These are phyloP conservation scores for Myxozyma neglecta DNA, from an alignment of 805 yeast species.

Conservation along the genomic window DNA sequence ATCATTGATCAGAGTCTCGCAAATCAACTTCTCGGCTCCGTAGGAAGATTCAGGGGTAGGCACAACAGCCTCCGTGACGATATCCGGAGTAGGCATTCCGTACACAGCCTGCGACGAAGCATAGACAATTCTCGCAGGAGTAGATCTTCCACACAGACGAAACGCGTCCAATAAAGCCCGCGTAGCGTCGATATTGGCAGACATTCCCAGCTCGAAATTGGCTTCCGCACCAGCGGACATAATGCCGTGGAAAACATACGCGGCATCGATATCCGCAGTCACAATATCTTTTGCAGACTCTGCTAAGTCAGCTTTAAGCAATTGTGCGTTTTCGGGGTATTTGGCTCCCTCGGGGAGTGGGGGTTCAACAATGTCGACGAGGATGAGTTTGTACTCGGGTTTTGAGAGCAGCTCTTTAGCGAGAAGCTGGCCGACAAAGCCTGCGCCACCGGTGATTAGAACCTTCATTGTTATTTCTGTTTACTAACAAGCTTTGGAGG, in stretches of 20 bases:
- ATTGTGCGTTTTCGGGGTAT: slow-evolving; percentile 8
- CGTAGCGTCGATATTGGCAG: slow-evolving; percentile 34
- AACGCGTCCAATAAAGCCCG: slow-evolving; percentile 31
- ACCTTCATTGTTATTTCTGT: slow-evolving; percentile 19
- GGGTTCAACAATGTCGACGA: slow-evolving; percentile 34
- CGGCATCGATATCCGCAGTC: slow-evolving; percentile 21
- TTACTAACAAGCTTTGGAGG: background rate
- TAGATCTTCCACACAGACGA: slow-evolving; percentile 12
- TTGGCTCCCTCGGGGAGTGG: slow-evolving; percentile 19
- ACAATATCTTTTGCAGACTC: slow-evolving; percentile 16
- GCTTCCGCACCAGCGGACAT: slow-evolving; percentile 37
- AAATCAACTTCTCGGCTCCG: slow-evolving; percentile 35
- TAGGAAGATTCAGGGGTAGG: slow-evolving; percentile 36
- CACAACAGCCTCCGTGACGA: slow-evolving; percentile 30
- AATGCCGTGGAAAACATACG: slow-evolving; percentile 34
- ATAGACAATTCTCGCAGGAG: slow-evolving; percentile 30
- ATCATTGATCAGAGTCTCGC: slow-evolving; percentile 34
- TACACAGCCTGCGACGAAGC: slow-evolving; percentile 34
- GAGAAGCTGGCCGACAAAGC: slow-evolving; percentile 34
- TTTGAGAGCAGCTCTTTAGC: slow-evolving; percentile 29
- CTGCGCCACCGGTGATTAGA: slow-evolving; percentile 36
- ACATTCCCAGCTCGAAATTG: slow-evolving; percentile 35
- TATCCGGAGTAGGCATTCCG: slow-evolving; percentile 33
- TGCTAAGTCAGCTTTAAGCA: slow-evolving; percentile 29
- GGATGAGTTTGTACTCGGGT: slow-evolving; percentile 18